Evolutionary conservation across 441 rosid genomes (phyloP).

Genomic region (Populus hybrid): DNA sequence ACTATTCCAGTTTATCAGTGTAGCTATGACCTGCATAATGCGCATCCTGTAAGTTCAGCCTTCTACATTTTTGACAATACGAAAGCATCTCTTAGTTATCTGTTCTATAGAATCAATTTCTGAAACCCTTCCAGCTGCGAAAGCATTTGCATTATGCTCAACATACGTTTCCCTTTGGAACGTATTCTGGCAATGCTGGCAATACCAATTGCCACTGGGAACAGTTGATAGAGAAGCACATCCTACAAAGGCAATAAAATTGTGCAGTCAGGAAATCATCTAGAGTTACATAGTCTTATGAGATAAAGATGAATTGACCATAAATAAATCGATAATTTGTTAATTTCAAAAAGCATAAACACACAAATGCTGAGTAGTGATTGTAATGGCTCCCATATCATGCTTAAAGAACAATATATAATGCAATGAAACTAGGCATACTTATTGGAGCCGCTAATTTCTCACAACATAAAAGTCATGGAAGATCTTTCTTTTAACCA

Average conservation of each 20-base stretch:
- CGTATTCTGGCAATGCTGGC: constrained; percentile 79
- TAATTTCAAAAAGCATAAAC: too few relatives aligned
- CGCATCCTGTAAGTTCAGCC: constrained; percentile 69
- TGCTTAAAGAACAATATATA: neutral
- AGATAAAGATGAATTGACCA: neutral
- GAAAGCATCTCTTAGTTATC: constrained; percentile 78
- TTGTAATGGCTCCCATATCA: neutral
- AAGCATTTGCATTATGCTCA: constrained; percentile 62
- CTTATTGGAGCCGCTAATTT: neutral
- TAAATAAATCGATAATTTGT: too few relatives aligned
- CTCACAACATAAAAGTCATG: neutral
- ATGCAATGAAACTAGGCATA: neutral
- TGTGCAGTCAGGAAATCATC: constrained; percentile 17
- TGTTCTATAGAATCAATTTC: constrained; percentile 77
- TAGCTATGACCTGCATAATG: constrained; percentile 74
- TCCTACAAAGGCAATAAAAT: constrained; percentile 42
- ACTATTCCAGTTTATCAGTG: constrained; percentile 14
- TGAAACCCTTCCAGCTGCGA: constrained; percentile 75
- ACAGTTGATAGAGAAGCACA: constrained; percentile 70
- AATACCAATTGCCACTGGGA: constrained; percentile 90
- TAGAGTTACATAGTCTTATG: neutral
- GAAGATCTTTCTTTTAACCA: neutral
- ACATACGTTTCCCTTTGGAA: constrained; percentile 59
- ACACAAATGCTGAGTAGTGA: neutral
- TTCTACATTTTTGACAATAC: constrained; percentile 77